Evolutionary conservation across 306 rosid genomes (phyloP).

Genomic region (Oxytropis ochrocephala): DNA sequence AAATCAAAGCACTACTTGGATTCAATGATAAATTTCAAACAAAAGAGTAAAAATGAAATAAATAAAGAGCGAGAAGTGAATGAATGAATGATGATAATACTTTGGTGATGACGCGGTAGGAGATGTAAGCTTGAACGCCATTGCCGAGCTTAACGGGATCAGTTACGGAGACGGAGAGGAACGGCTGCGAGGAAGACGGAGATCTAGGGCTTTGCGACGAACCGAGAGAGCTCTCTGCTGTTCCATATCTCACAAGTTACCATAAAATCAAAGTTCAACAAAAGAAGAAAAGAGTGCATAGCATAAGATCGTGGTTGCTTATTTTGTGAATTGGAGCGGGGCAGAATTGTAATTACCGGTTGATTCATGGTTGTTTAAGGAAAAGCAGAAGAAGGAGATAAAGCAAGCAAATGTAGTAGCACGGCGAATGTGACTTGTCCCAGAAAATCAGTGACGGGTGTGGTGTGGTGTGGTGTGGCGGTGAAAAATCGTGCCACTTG

Average conservation of each 20-base stretch:
- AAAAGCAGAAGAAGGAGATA: neutral
- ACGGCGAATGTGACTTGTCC: neutral
- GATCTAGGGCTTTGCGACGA: conserved; percentile 93
- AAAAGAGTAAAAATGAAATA: neutral
- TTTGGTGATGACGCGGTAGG: conserved; percentile 90
- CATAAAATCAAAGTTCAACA: neutral
- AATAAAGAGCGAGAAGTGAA: neutral
- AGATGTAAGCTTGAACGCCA: conserved; percentile 96
- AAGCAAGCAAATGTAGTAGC: neutral
- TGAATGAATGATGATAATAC: conserved; percentile 18
- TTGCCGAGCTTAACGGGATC: conserved; percentile 98
- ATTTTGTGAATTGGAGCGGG: conserved; percentile 17
- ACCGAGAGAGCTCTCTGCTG: conserved; percentile 62
- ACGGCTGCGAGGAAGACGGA: conserved; percentile 73
- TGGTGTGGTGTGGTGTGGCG: neutral
- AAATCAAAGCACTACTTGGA: conserved; percentile 16
- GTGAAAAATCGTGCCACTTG: neutral
- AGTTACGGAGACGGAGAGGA: conserved; percentile 73
- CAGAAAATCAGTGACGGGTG: neutral
- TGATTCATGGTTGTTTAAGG: conserved; percentile 29
- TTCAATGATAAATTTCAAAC: neutral
- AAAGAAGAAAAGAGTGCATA: neutral
- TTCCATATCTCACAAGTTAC: conserved; percentile 35
- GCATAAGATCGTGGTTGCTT: neutral
- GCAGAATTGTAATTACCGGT: conserved; percentile 44